These are phyloP conservation scores for Magnaporthiopsis poae DNA, from an alignment of 2,329 filamentous ascomycete species.

Conservation along the genomic window DNA sequence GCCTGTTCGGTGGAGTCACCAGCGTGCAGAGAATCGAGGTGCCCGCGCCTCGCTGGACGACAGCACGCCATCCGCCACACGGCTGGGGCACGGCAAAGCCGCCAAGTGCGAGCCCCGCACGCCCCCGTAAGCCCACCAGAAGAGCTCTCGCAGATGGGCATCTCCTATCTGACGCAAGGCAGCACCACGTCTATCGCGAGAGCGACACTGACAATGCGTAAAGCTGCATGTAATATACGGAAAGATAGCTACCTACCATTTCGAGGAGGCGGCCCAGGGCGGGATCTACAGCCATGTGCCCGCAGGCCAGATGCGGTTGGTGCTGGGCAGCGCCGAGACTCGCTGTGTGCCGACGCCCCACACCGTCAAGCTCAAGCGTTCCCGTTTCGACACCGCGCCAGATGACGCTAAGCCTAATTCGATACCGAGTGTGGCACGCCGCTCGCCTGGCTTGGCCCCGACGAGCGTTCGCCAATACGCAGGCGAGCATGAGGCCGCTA, in stretches of 20 bases:
- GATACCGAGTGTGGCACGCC: slow-evolving; percentile 22
- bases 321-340: background rate
- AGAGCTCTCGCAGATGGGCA: background rate
- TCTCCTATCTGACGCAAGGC: background rate
- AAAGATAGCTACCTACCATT: background rate
- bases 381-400: slow-evolving; percentile 9
- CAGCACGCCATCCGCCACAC: background rate
- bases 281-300: background rate
- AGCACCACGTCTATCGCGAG: background rate
- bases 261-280: background rate
- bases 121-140: too few relatives aligned
- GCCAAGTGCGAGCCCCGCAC: too few relatives aligned
- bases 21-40: background rate
- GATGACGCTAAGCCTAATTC: slow-evolving; percentile 23
- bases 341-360: background rate
- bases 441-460: slow-evolving; percentile 6
- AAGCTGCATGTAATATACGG: background rate
- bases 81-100: background rate
- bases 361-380: background rate
- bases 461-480: background rate
- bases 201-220: too few relatives aligned
- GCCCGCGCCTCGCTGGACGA: too few relatives aligned
- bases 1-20: background rate
- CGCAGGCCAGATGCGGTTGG: background rate
- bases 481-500: background rate